Conservation (phyloP, 495 filamentous ascomycete genomes). For the Tuber umbilicatum region DNA sequence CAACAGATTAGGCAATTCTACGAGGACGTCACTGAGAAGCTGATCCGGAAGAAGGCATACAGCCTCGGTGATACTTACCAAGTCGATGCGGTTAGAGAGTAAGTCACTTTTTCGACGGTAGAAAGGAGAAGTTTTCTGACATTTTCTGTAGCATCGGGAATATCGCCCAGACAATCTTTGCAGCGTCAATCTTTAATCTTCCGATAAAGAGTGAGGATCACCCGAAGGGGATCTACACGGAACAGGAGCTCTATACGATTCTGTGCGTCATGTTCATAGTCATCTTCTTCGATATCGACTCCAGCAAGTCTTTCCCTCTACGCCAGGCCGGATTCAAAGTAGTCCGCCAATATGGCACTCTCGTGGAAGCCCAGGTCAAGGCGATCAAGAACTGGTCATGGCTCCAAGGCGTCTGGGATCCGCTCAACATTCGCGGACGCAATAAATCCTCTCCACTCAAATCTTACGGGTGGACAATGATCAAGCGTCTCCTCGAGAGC, state of each 20-base stretch:
- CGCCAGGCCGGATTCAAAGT: conserved; percentile 58
- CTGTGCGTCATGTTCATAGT: conserved; percentile 58
- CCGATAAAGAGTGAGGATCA: conserved; percentile 65
- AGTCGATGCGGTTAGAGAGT: conserved; percentile 70
- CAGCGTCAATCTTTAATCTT: conserved; percentile 62
- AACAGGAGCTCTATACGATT: conserved; percentile 73
- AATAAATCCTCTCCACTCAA: conserved; percentile 52
- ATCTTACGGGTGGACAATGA: conserved; percentile 62
- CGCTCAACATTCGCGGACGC: conserved; percentile 39
- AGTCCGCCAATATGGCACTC: conserved; percentile 54
- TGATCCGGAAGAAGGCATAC: conserved; percentile 61
- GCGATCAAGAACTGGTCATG: conserved; percentile 51
- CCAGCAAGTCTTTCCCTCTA: conserved; percentile 52
- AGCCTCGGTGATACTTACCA: conserved; percentile 54
- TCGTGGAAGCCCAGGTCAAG: conserved; percentile 62
- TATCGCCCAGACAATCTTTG: conserved; percentile 64
- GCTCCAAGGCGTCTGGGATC: conserved; percentile 43
- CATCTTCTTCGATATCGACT: conserved; percentile 50
- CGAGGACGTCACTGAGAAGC: conserved; percentile 56
- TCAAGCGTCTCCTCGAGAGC: conserved; percentile 61
- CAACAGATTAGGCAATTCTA: conserved; percentile 55
- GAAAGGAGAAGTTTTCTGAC: neutral
- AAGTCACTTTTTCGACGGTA: conserved; percentile 30
- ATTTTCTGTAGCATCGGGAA: conserved; percentile 55
- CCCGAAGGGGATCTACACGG: conserved; percentile 64